Base-by-base conservation (phyloP, 495 filamentous ascomycete genomes). In the Jackrogersella minutella region DNA sequence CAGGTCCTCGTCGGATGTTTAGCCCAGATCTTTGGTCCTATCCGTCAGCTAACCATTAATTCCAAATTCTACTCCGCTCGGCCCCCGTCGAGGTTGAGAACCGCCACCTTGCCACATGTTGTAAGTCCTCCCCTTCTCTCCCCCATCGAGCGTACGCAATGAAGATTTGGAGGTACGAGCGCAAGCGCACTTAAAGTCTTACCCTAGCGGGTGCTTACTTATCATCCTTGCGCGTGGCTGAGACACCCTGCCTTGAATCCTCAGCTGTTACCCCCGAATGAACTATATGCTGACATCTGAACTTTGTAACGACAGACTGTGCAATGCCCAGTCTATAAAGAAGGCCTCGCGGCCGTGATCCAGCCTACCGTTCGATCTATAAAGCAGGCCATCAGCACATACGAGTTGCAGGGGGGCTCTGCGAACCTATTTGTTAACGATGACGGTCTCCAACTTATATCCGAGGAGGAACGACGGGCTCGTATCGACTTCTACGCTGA, bases 381-480 rank as follows among this genome's bases (percentile, higher is more conserved):
- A 73, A 90, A 91, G 74, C 81, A 87, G 66, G 88, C 88, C 49
- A 90, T 91, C 69, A 88, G 88, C 36, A 91, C 90, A 0, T 93
- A 93, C 71, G 90, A 93, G 68, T 81, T 92, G 37, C 90, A 92
- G 73, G 90, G 90, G 56, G 90, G 90, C 24, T 91, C 90, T 0
- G 90, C 90, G 10, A 92, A 92, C 70, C 85, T 93, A 76, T 91
- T 93, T 68, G 83, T 93, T 77, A 92, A 93, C 73, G 90, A 93
- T 69, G 90, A 93, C 66, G 90, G 90, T 58, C 78, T 93, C 37
- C 91, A 92, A 72, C 77, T 92, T 14, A 81, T 91, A 52, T 74
- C 77, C 28, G 87, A 90, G 60, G 87, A 90, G 57, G 87, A 90
- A 37, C 81, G 87, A 49, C 81, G 79, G 46, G 85, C 83, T 2